A percentile compares a stretch with the other conserved stretches of the same genome.
These are phyloP conservation scores for Fonsecaea multimorphosa DNA, from an alignment of 2,329 filamentous ascomycete species.

Conservation along the genomic window DNA sequence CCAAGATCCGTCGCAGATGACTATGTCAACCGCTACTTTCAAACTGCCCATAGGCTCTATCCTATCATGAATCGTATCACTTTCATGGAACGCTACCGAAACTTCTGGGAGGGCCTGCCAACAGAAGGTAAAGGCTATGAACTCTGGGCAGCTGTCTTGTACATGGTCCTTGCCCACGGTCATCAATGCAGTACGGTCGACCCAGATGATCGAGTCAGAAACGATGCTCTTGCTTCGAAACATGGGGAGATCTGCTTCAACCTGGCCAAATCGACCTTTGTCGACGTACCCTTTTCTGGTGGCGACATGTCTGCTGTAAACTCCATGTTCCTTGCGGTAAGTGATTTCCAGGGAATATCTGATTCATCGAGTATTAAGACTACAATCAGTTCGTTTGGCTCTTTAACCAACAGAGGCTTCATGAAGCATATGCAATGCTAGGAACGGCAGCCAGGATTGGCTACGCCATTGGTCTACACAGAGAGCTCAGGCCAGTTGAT, in stretches of 20 bases:
- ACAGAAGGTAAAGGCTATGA: conserved; percentile 24
- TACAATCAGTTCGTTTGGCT: conserved; percentile 16
- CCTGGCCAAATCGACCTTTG: conserved; percentile 22
- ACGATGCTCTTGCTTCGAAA: conserved; percentile 3
- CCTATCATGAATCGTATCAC: conserved; percentile 13
- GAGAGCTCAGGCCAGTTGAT: conserved; percentile 8
- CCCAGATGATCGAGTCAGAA: conserved; percentile 19
- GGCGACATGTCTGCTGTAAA: conserved; percentile 24
- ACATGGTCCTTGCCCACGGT: conserved; percentile 27
- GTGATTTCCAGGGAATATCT: not conserved
- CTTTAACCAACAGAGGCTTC: conserved; percentile 25
- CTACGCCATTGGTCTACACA: conserved; percentile 24
- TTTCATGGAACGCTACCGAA: conserved; percentile 20
- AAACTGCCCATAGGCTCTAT: conserved; percentile 17
- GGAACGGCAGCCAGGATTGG: conserved; percentile 16
- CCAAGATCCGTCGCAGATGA: conserved; percentile 13
- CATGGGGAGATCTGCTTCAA: conserved; percentile 22
- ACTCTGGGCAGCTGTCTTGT: conserved; percentile 22
- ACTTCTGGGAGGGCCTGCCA: conserved; percentile 20
- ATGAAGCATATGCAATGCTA: conserved; percentile 24
- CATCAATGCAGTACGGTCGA: conserved; percentile 25
- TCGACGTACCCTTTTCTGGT: conserved; percentile 19
- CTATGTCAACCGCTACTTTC: conserved; percentile 19
- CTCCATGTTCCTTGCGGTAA: conserved; percentile 21
- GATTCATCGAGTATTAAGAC: not conserved